These are phyloP conservation scores for Ustanciosporium gigantosporum DNA, from an alignment of 1,284 basidiomycete species.

Conservation along the genomic window DNA sequence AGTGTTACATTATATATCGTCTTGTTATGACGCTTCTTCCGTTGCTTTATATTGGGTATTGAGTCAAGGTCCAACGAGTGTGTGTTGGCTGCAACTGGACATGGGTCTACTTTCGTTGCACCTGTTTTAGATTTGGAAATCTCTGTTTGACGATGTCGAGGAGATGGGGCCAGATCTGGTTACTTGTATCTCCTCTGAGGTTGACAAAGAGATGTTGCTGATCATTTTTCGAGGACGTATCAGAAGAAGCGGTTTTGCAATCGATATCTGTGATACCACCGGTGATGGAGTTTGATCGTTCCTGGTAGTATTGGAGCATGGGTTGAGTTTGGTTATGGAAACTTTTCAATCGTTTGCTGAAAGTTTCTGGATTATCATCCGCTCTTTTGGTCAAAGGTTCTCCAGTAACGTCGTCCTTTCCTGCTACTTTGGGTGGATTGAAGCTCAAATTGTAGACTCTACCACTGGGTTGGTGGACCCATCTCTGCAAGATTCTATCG, in stretches of 20 bases:
- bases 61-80: no score
- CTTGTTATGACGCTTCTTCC: no score
- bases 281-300: constrained; percentile 62
- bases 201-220: constrained; percentile 66
- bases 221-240: neutral
- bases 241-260: constrained; percentile 7
- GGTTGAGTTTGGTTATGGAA: constrained; percentile 90
- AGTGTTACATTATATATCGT: no score
- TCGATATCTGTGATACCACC: constrained; percentile 14
- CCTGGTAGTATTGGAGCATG: constrained; percentile 76
- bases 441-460: constrained; percentile 72
- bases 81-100: neutral
- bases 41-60: no score
- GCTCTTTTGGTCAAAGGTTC: constrained; percentile 85
- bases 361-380: constrained; percentile 86
- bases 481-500: constrained; percentile 80
- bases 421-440: constrained; percentile 83
- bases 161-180: constrained; percentile 89
- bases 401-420: constrained; percentile 88
- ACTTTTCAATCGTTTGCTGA: constrained; percentile 75
- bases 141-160: constrained; percentile 66
- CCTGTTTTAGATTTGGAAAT: constrained; percentile 17
- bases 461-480: constrained; percentile 90
- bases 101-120: no score
- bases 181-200: constrained; percentile 79